Evolutionary conservation across 2,329 filamentous ascomycete genomes (phyloP).

Genomic region (Hymenoscyphus occultus): DNA sequence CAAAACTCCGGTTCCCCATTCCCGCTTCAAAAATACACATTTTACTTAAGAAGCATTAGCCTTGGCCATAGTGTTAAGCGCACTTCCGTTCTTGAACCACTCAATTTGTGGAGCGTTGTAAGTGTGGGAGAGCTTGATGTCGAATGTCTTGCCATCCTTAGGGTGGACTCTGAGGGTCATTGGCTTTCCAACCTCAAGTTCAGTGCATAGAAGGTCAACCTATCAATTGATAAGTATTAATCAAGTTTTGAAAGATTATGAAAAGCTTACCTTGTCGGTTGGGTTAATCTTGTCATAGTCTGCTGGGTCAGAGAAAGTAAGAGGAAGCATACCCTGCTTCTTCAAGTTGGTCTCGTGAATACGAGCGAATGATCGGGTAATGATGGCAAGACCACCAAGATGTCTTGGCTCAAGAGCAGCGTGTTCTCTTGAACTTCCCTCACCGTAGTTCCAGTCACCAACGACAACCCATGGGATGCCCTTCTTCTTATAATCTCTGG

Average conservation of each 20-base stretch:
- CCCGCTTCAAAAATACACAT: conserved; percentile 12
- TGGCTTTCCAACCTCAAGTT: conserved; percentile 89
- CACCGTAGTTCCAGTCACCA: conserved; percentile 99
- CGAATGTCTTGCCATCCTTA: conserved; percentile 77
- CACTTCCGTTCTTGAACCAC: conserved; percentile 98
- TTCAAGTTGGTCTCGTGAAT: conserved; percentile 99
- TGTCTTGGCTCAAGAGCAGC: conserved; percentile 96
- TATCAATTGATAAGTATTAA: conserved; percentile 32
- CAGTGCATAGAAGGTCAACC: conserved; percentile 81
- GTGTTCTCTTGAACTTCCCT: conserved; percentile 96
- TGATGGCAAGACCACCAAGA: conserved; percentile 94
- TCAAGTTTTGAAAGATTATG: conserved; percentile 15
- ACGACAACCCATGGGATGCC: conserved; percentile 95
- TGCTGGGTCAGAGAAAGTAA: conserved; percentile 89
- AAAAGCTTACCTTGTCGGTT: conserved; percentile 66
- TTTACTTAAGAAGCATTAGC: conserved; percentile 23
- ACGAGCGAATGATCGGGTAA: conserved; percentile 93
- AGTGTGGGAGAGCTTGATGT: conserved; percentile 84
- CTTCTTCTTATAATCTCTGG: conserved; percentile 97
- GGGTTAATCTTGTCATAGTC: conserved; percentile 98
- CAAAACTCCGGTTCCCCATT: conserved; percentile 20
- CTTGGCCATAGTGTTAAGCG: conserved; percentile 98
- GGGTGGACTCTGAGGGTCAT: conserved; percentile 90
- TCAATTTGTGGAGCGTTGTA: conserved; percentile 98
- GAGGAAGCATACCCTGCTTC: conserved; percentile 99